Evolutionary conservation across 768 basidiomycete species (phyloP).

Genomic region (Steccherinum ochraceum): DNA sequence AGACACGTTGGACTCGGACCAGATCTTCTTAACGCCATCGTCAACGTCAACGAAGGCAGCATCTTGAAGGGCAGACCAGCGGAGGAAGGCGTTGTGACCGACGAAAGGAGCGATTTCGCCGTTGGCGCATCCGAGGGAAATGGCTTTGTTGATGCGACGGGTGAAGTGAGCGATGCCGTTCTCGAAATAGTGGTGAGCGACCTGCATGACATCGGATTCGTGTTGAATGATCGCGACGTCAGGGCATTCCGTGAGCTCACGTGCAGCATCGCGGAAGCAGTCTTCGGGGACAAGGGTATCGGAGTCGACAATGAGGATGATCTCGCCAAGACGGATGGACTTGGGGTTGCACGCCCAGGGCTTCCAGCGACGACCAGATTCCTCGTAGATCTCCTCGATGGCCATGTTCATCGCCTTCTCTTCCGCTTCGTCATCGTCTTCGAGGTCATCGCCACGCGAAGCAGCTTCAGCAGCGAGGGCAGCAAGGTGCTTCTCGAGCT

Average conservation of each 20-base stretch:
- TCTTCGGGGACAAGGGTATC: slow-evolving; percentile 69
- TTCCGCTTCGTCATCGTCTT: slow-evolving; percentile 49
- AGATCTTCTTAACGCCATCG: slow-evolving; percentile 65
- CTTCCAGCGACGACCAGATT: slow-evolving; percentile 50
- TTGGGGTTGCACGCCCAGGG: slow-evolving; percentile 76
- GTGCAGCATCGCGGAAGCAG: slow-evolving; percentile 78
- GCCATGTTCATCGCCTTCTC: slow-evolving; percentile 70
- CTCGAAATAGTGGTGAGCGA: slow-evolving; percentile 74
- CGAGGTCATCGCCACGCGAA: slow-evolving; percentile 28
- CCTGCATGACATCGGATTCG: slow-evolving; percentile 62
- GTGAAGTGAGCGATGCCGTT: slow-evolving; percentile 83
- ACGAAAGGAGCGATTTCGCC: slow-evolving; percentile 71
- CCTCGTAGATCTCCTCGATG: slow-evolving; percentile 64
- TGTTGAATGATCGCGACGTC: slow-evolving; percentile 82
- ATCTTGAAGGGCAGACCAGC: slow-evolving; percentile 86
- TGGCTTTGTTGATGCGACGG: slow-evolving; percentile 68
- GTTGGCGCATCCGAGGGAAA: slow-evolving; percentile 66
- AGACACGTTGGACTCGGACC: slow-evolving; percentile 78
- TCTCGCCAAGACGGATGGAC: slow-evolving; percentile 67
- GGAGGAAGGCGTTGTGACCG: slow-evolving; percentile 84
- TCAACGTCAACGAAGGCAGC: slow-evolving; percentile 66
- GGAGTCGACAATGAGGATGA: slow-evolving; percentile 80
- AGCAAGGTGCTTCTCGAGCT: slow-evolving; percentile 45
- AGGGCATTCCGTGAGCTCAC: slow-evolving; percentile 66
- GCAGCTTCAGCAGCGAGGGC: slow-evolving; percentile 36